Evolutionary conservation across 768 basidiomycete genomes (phyloP), one percentile per base, ranked within the genome.

Genomic region (Auricularia heimuer): DNA sequence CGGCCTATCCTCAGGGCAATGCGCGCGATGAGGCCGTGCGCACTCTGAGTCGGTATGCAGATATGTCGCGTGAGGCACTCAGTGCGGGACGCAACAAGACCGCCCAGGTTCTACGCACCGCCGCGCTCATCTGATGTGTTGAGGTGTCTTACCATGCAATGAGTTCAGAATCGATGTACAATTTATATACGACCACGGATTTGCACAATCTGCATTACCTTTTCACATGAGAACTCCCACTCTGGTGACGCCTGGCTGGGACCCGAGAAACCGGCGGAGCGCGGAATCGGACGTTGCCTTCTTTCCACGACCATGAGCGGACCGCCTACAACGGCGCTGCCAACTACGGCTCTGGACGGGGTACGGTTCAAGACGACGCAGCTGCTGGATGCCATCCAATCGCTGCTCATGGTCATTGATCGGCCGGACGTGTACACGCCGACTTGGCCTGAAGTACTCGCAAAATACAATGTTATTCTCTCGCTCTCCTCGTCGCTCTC

Each of bases 371-470:
- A 60, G 18, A 60, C 56, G 12, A 24, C 14, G 29, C 56, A 60
- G 56, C 34, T 60, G 24, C 24, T 60, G 11, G 34, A 29, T 14
- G 56, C 29, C 24, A 60, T 60, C 10, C 56, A 60, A 10, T 60
- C 56, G 56, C 56, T 60, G 34, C 24, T 60, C 29, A 24, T 24
- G 24, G 56, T 60, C 56, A 14, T 60, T 7, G 56, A 60, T 29
- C 56, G 29, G 8, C 6, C 6, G 4, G 29, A 60, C 29, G 4
- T 18, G 7, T 35, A 33, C n/a, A 90, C 92, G 85, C 85, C 87
- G 2, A 75, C 88, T 7, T 93, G 92, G 92, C 92, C 91, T 2
- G 91, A 93, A 70, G 84, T 94, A 64, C 80, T 93, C 63, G 85
- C 87, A 14, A 92, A 92, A 78, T 93, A 92, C 82, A 92, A 87